Evolutionary conservation across 2,329 filamentous ascomycete species (phyloP).

Genomic region (Colletotrichum sp.): DNA sequence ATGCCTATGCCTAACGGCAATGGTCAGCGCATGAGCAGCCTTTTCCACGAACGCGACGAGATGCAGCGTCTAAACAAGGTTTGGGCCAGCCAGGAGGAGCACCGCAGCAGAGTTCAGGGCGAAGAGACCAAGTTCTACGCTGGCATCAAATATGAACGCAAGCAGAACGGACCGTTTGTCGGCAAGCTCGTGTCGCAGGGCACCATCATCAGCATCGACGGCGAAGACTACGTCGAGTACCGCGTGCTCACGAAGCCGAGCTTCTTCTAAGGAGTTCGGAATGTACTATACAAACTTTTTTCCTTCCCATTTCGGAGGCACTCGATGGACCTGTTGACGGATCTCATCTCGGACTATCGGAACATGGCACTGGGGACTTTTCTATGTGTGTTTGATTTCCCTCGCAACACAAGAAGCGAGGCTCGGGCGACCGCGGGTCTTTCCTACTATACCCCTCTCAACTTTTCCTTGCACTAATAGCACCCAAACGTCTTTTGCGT

Average conservation of each 20-base stretch:
- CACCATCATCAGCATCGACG: constrained; percentile 67
- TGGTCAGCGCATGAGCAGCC: constrained; percentile 4
- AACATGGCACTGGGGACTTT: not conserved
- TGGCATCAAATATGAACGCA: constrained; percentile 67
- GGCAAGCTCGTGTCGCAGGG: constrained; percentile 68
- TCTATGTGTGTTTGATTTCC: not conserved
- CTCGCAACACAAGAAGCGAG: not conserved
- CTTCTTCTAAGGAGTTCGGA: constrained; percentile 50
- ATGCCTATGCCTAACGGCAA: constrained; percentile 7
- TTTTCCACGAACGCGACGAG: constrained; percentile 51
- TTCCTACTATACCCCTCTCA: constrained; percentile 5
- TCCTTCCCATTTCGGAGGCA: not conserved
- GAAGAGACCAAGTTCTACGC: constrained; percentile 62
- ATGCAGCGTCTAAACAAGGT: constrained; percentile 59
- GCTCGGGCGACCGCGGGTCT: constrained; percentile 2
- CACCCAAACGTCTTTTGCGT: not conserved
- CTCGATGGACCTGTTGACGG: not conserved
- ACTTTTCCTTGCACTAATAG: not conserved
- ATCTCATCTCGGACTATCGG: not conserved
- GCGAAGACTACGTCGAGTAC: constrained; percentile 71
- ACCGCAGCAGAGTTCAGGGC: constrained; percentile 43
- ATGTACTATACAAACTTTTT: not conserved
- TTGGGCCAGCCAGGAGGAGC: constrained; percentile 58
- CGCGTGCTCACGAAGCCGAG: constrained; percentile 67
- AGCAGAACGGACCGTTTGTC: constrained; percentile 62